Evolutionary conservation across 805 yeast genomes (phyloP).

Genomic region (Saccharomycopsis fibuligera): DNA sequence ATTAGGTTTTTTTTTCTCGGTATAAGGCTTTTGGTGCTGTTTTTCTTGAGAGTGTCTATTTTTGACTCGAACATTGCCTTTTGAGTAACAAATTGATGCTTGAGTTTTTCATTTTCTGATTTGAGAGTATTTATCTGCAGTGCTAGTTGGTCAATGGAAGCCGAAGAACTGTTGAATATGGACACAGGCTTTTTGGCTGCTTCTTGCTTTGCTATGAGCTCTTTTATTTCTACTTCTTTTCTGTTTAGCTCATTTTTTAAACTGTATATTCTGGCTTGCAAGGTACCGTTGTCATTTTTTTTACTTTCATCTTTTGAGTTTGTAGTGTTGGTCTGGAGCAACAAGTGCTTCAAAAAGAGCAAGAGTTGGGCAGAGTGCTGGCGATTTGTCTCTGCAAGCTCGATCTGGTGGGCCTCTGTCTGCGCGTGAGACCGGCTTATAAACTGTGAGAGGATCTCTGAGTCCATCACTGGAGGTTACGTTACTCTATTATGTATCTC

Average conservation of each 20-base stretch:
- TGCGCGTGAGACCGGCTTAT: too few species aligned
- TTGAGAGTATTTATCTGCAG: conserved; percentile 1
- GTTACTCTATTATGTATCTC: too few species aligned
- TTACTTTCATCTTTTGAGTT: too few species aligned
- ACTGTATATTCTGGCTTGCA: background rate
- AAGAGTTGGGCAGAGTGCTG: background rate
- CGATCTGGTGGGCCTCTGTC: background rate
- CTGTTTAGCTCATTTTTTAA: background rate
- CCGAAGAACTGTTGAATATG: background rate
- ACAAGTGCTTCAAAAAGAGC: background rate
- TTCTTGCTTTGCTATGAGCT: background rate
- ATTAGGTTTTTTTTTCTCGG: background rate
- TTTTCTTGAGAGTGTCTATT: conserved; percentile 5
- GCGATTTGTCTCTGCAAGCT: background rate
- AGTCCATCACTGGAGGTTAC: too few species aligned
- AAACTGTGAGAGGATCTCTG: too few species aligned
- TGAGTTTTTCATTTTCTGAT: conserved; percentile 13
- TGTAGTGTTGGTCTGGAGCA: background rate
- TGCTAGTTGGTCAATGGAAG: background rate
- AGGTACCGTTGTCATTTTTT: background rate
- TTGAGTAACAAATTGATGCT: conserved; percentile 14
- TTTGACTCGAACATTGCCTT: conserved; percentile 14
- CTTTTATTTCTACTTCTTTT: too few species aligned
- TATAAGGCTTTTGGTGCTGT: conserved; percentile 1
- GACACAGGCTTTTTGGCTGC: background rate